Conservation (phyloP, 768 basidiomycete genomes). For the Tylopilus felleus region DNA sequence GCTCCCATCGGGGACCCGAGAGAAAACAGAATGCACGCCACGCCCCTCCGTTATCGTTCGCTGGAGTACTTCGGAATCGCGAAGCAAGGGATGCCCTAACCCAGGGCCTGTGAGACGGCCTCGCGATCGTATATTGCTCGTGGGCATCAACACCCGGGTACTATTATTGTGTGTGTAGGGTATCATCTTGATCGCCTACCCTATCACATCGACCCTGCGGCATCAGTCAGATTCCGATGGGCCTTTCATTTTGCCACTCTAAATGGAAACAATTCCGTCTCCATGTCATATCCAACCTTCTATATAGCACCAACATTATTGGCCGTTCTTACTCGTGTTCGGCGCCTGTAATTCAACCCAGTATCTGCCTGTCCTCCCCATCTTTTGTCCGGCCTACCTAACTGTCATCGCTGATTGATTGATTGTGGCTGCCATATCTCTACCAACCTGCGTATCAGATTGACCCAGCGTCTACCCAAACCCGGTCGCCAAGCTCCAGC, state of each 20-base stretch:
- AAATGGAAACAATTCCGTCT: slow-evolving; percentile 24
- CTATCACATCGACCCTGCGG: slow-evolving; percentile 36
- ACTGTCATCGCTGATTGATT: slow-evolving; percentile 15
- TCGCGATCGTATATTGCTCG: slow-evolving; percentile 21
- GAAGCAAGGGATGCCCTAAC: slow-evolving; percentile 21
- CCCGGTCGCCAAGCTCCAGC: slow-evolving; percentile 22
- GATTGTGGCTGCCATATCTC: slow-evolving; percentile 5
- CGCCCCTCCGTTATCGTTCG: slow-evolving; percentile 1
- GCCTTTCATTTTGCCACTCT: slow-evolving; percentile 22
- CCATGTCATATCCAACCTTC: slow-evolving; percentile 20
- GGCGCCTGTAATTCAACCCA: background rate
- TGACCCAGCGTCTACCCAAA: slow-evolving; percentile 7
- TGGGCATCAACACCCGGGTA: slow-evolving; percentile 9
- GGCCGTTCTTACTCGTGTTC: background rate
- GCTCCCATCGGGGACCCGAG: background rate
- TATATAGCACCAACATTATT: slow-evolving; percentile 19
- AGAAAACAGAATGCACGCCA: background rate
- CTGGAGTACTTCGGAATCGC: slow-evolving; percentile 12
- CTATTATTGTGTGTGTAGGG: slow-evolving; percentile 20
- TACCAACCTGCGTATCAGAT: slow-evolving; percentile 9
- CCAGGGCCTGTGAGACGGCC: slow-evolving; percentile 14
- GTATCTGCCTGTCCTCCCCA: background rate
- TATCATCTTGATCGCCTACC: slow-evolving; percentile 36
- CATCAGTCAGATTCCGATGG: slow-evolving; percentile 33
- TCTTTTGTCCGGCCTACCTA: background rate